Evolutionary conservation across 2,329 filamentous ascomycete species (phyloP), one percentile per base, ranked within the genome.

Genomic region (Phaeosphaeriaceae sp.): DNA sequence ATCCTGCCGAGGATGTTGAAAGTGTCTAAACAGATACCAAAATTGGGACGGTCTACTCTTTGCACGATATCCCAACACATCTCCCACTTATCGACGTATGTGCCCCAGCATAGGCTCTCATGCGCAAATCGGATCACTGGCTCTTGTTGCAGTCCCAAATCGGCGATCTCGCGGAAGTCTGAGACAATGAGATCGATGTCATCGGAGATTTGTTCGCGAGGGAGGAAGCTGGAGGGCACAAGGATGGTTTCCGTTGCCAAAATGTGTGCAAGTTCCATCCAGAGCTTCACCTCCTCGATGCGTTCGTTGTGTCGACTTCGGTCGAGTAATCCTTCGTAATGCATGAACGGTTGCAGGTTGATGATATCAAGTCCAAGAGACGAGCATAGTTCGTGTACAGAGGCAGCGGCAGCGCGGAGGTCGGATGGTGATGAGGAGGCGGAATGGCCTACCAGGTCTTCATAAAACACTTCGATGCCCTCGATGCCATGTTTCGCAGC

Each of bases 381-480:
- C 23, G 81, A 75, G 76, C 89, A 91, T 46, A 92, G 81, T 0
- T 78, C 70, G 24, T 81, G 82, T 58, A 91, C 84, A 50, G 84
- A 77, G 2, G 77, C 73, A 24, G 91, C 89, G 1, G 89, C 90
- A 6, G 80, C 70, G 21, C 91, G 67, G 42, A 88, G 82, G 64
- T 82, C 83, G 10, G 80, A 70, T 15, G 77, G 67, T 2, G 76
- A 78, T 24, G 80, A 73, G 1, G 81, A 75, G 30, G 75, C 66
- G 64, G 89, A 86, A 15, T 90, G 71, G 67, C 88, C 86, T 58
- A 86, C 80, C 3, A 94, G 83, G 73, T 94, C 91, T 72, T 94
- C 91, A 75, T 90, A 88, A 80, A 93, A 93, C 21, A 93, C 82
- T 74, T 94, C 91, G 64, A 94, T 86, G 52, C 89, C 90, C 58